A percentile compares a stretch with the other conserved stretches of the same genome.
Evolutionary conservation across 306 rosid genomes (phyloP).

Genomic region (Quercus wislizeni): DNA sequence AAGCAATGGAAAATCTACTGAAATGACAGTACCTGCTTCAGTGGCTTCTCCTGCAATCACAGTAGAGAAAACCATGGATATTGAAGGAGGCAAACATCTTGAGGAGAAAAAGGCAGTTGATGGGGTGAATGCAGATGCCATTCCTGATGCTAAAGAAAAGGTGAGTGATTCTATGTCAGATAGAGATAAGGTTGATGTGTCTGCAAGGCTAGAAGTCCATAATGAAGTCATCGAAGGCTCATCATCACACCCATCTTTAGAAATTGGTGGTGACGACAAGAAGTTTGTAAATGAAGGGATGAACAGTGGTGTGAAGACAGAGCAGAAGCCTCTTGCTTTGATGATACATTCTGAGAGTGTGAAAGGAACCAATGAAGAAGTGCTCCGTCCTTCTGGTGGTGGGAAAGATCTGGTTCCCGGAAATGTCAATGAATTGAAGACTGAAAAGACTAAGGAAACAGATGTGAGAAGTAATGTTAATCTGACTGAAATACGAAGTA

Average conservation of each 20-base stretch:
- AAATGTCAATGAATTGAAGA: slow-evolving; percentile 33
- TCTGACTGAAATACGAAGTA: slow-evolving; percentile 31
- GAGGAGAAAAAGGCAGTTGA: slow-evolving; percentile 26
- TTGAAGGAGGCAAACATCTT: slow-evolving; percentile 26
- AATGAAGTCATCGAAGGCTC: slow-evolving; percentile 26
- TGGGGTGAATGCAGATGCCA: slow-evolving; percentile 28
- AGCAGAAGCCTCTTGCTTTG: slow-evolving; percentile 29
- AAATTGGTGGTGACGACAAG: slow-evolving; percentile 29
- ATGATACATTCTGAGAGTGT: slow-evolving; percentile 24
- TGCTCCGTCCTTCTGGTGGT: slow-evolving; percentile 24
- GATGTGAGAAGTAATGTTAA: slow-evolving; percentile 15
- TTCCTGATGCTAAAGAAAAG: slow-evolving; percentile 26
- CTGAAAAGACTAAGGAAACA: slow-evolving; percentile 30
- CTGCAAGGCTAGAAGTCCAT: slow-evolving; percentile 29
- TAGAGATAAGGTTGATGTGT: slow-evolving; percentile 26
- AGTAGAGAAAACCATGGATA: slow-evolving; percentile 34
- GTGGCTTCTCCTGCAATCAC: slow-evolving; percentile 17
- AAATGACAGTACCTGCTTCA: slow-evolving; percentile 25
- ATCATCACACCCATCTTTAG: slow-evolving; percentile 11
- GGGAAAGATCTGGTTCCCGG: slow-evolving; percentile 32
- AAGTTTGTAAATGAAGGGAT: slow-evolving; percentile 15
- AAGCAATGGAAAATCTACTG: slow-evolving; percentile 32
- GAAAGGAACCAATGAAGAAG: slow-evolving; percentile 32
- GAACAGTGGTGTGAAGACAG: slow-evolving; percentile 23
- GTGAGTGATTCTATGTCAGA: slow-evolving; percentile 14